Percentiles rank a stretch among this genome's conserved stretches.
These are phyloP conservation scores for Microsporum audouinii DNA, from an alignment of 2,329 filamentous ascomycete genomes.

Conservation along the genomic window DNA sequence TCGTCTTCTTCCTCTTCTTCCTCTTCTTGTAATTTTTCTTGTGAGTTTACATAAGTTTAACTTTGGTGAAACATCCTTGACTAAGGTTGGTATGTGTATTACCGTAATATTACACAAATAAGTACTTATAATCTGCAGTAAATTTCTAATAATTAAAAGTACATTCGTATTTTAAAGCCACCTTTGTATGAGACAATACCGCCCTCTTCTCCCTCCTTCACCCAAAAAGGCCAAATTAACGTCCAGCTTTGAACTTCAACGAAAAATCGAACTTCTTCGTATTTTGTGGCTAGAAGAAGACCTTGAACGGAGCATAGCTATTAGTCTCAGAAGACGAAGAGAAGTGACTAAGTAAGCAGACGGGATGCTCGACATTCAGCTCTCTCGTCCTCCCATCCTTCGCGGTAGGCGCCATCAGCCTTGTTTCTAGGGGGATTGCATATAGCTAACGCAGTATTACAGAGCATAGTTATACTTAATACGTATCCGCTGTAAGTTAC, in stretches of 20 bases:
- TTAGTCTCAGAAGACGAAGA: background rate
- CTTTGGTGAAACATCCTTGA: too few relatives aligned
- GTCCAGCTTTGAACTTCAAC: background rate
- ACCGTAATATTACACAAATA: background rate
- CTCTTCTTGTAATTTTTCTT: background rate
- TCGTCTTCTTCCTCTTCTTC: background rate
- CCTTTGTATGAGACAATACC: background rate
- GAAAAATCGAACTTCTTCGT: background rate
- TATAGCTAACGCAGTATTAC: background rate
- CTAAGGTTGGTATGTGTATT: background rate
- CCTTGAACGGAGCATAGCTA: background rate
- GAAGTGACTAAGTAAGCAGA: background rate
- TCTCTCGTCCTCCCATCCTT: background rate
- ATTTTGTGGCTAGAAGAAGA: background rate
- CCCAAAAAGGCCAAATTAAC: background rate
- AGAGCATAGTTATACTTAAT: background rate
- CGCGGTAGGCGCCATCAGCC: background rate
- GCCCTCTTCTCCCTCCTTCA: background rate
- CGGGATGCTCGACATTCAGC: background rate
- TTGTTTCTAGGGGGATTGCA: background rate
- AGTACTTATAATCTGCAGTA: background rate
- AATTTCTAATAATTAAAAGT: background rate
- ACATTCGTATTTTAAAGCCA: background rate
- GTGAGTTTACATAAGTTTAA: background rate
- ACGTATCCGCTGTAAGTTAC: background rate